These are phyloP conservation scores for Creolimax fragrantissima DNA, from an alignment of 78 protist genomes.

Conservation along the genomic window DNA sequence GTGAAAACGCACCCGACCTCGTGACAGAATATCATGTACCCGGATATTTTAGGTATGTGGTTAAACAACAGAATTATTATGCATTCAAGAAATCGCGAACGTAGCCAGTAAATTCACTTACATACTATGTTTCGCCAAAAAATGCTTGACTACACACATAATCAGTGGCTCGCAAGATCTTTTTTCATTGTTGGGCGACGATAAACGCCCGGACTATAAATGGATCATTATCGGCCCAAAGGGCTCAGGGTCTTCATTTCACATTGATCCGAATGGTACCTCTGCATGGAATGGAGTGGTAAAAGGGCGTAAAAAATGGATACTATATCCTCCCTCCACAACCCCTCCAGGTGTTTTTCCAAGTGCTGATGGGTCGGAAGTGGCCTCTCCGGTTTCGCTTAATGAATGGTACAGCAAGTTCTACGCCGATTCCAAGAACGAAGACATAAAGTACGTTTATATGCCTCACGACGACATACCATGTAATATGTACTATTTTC, in stretches of 20 bases:
- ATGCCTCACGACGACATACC: neutral
- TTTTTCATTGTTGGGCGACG: conserved; percentile 1
- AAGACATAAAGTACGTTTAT: neutral
- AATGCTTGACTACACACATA: neutral
- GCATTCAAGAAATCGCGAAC: neutral
- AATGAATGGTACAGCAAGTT: conserved; percentile 43
- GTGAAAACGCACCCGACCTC: neutral
- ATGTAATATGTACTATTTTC: neutral
- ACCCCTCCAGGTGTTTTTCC: conserved; percentile 46
- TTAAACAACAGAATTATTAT: neutral
- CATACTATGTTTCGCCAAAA: neutral
- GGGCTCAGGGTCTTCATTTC: conserved; percentile 42
- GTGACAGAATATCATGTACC: neutral
- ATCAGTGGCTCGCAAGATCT: neutral
- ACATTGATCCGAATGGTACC: conserved; percentile 53
- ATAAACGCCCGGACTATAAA: conserved; percentile 20
- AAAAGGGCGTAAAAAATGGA: conserved; percentile 42
- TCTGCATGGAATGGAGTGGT: conserved; percentile 57
- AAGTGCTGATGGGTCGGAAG: conserved; percentile 32
- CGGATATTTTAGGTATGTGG: neutral
- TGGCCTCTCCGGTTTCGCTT: conserved; percentile 40
- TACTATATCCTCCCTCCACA: conserved; percentile 40
- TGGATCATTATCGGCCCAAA: conserved; percentile 49
- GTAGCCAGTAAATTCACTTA: neutral
- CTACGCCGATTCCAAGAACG: neutral